Base-by-base conservation (phyloP, 441 rosid species). In the Metrosideros polymorpha region DNA sequence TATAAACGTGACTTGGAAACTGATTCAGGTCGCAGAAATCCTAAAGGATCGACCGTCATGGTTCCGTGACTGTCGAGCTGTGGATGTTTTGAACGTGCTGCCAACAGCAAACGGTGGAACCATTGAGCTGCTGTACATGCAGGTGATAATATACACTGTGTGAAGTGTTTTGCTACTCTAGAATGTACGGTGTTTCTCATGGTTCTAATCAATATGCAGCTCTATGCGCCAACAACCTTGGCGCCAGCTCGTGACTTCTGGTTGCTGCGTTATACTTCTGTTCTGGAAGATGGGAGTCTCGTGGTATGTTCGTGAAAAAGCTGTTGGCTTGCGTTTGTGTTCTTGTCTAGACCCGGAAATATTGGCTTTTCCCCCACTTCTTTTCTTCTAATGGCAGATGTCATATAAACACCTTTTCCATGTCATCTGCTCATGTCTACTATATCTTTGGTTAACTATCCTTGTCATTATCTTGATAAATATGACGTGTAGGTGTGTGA, bases 101-200 rank as follows among this genome's bases (percentile, higher is more conserved):
- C 99, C 99, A 30, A 95, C 99, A 35, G 95, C 98, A 84, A 96
- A 93, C 87, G 98, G 99, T 93, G 99, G 99, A 95, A 97, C 99
- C 92, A 93, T 97, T 88, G 99, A 96, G 94, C 96, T 97, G 93
- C 94, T 97, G 77, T 97, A 97, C 86, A 95, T 96, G 99, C 99
- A 97, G 96, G 99, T 97, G 83, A 63, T 63, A 75, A 56, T 25
- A n/a, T 32, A 4, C n/a, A 39, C 47, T 10, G 4, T 32, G 45
- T 39, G 47, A 71, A 22, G 17, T 71, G 79, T 71, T 10, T 71
- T 71, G 79, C n/a, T 71, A 22, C n/a, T 71, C 79, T 39, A 39
- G n/a, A 71, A 35, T 10, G 17, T 71, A 6, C 54, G 54, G 43
- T 85, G 17, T 12, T 32, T 85, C 50, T 57, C n/a, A 6, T 63